Base-by-base conservation (phyloP, 495 filamentous ascomycete genomes). In the Neurospora intermedia region DNA sequence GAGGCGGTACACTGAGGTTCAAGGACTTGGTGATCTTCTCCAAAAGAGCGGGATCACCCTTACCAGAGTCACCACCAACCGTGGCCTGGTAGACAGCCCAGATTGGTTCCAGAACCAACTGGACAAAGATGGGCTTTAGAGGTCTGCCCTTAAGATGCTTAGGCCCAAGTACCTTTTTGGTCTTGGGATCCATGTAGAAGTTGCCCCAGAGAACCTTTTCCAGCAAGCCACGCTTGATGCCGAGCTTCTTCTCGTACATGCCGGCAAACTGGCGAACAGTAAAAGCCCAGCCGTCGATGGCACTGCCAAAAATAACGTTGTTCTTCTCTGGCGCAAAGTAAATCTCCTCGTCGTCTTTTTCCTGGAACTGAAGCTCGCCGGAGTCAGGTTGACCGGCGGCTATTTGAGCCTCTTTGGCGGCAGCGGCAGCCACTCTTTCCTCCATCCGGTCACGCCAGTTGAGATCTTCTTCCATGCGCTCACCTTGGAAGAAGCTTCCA, bases 241-340 rank as follows among this genome's bases (percentile, higher is more conserved):
- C 95, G 6, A 99, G 88, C 77, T 98, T 99, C 84, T 93, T 97
- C 81, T 99, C 96, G 78, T 97, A 98, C 62, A 98, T 84, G 5
- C 87, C 88, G 9, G 96, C 96, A 80, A 99, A 99, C 78, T 99
- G 96, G 43, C 93, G 89, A 23, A 97, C 88, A 0, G 96, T 99
- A 75, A 98, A 99, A 2, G 96, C 96, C 96, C 96, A 99, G 43
- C 96, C 96, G 78, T 99, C 96, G 69, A 97, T 91, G 39, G 96
- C 96, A 78, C 94, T 97, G 84, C 94, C 93, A 77, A 99, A 99
- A 73, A 99, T 98, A 79, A 99, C 96, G 78, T 99, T 99, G 76
- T 97, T 96, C 77, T 95, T 97, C 80, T 98, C 96, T 0, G 96
- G 96, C 10, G 94, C 93, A 83, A 99, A 99, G 80, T 99, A 99